Evolutionary conservation across 345 rosid species (phyloP).

Genomic region (Cardiospermum halicacabum): DNA sequence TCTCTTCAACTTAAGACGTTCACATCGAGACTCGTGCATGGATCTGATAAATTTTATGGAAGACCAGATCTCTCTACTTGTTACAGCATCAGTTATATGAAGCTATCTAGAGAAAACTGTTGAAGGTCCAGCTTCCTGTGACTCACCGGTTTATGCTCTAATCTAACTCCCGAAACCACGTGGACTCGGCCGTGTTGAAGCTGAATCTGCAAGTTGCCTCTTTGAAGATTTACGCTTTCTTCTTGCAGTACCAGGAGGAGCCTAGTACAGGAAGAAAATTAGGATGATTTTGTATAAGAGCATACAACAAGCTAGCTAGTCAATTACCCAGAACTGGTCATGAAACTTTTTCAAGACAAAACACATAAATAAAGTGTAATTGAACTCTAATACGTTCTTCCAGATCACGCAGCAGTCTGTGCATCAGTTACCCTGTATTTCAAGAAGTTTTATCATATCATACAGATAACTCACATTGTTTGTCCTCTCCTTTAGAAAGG

Average conservation of each 20-base stretch:
- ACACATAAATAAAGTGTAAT: background rate
- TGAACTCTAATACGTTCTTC: background rate
- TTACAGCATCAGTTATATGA: too few species aligned
- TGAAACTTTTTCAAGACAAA: background rate
- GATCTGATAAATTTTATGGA: too few species aligned
- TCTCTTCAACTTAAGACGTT: too few species aligned
- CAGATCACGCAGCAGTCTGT: too few species aligned
- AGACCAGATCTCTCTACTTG: too few species aligned
- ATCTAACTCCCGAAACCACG: slow-evolving; percentile 75
- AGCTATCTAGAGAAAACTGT: too few species aligned
- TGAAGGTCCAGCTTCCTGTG: too few species aligned
- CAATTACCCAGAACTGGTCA: background rate
- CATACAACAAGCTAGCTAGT: background rate
- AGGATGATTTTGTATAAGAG: slow-evolving; percentile 1
- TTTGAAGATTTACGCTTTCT: slow-evolving; percentile 71
- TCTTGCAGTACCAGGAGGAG: slow-evolving; percentile 88
- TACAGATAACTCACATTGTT: background rate
- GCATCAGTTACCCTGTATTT: too few species aligned
- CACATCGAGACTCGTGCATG: too few species aligned
- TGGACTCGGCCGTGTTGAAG: slow-evolving; percentile 59
- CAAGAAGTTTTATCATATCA: too few species aligned
- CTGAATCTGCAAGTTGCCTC: slow-evolving; percentile 52
- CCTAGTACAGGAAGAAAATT: slow-evolving; percentile 32
- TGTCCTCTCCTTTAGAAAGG: background rate
- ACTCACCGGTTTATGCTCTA: slow-evolving; percentile 15